Conservation (phyloP, 108 stramenopile species). For the Cylindrotheca fusiformis region DNA sequence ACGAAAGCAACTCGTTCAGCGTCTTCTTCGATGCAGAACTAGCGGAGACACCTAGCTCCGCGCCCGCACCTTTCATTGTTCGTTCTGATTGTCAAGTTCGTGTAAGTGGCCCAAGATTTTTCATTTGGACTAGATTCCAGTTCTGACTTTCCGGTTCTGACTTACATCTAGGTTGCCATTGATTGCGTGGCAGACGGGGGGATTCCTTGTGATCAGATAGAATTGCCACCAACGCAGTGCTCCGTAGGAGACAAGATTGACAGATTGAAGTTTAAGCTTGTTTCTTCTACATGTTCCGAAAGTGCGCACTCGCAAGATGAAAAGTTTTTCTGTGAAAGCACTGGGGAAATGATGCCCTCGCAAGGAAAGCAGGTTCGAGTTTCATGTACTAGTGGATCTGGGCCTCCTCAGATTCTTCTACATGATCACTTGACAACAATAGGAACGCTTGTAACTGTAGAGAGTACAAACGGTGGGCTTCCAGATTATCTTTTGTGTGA, state of each 20-base stretch:
- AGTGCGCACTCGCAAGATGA: conserved; percentile 2
- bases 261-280: neutral
- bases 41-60: no score
- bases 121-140: no score
- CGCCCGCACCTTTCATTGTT: no score
- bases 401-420: neutral
- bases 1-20: no score
- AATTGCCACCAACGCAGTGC: neutral
- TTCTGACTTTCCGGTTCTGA: no score
- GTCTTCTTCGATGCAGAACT: no score
- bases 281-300: neutral
- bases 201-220: conserved; percentile 9
- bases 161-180: conserved; percentile 4
- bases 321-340: conserved; percentile 5
- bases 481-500: conserved; percentile 1
- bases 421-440: neutral
- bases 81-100: no score
- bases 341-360: neutral
- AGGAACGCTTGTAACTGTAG: neutral
- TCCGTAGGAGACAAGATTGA: conserved; percentile 1
- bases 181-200: conserved; percentile 3
- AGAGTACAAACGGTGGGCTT: neutral
- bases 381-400: conserved; percentile 1
- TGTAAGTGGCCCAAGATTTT: no score
- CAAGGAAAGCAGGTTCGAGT: neutral